phyloP scores from a whole-genome alignment of 768 basidiomycete genomes.

The Panaeolus papilionaceus region DNA sequence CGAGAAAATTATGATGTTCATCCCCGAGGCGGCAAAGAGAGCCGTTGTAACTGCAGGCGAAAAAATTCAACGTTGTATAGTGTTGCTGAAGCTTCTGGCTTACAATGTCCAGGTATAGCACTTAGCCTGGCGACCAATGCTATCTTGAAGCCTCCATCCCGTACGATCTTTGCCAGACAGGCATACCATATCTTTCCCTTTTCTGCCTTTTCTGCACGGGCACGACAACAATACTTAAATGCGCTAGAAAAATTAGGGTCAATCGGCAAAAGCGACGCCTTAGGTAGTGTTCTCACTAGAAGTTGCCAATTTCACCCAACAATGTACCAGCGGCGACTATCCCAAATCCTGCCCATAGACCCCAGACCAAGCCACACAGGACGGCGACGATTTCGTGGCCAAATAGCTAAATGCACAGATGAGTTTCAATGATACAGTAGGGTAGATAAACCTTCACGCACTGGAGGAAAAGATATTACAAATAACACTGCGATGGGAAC shows the following conservation, averaged over 20 bases:
- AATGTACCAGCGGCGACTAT: slow-evolving; percentile 88
- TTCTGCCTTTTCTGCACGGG: slow-evolving; percentile 79
- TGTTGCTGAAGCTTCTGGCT: slow-evolving; percentile 32
- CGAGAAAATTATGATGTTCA: slow-evolving; percentile 78
- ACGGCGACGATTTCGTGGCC: slow-evolving; percentile 93
- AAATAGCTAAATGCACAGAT: slow-evolving; percentile 59
- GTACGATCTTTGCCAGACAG: slow-evolving; percentile 69
- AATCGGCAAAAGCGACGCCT: slow-evolving; percentile 9
- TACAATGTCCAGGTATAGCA: slow-evolving; percentile 89
- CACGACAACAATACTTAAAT: slow-evolving; percentile 80
- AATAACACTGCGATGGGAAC: slow-evolving; percentile 86
- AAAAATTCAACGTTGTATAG: background rate
- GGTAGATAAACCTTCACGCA: slow-evolving; percentile 35
- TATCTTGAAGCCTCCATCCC: slow-evolving; percentile 89
- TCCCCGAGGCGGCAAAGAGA: slow-evolving; percentile 89
- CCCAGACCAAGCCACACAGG: slow-evolving; percentile 91
- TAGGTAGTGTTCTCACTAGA: slow-evolving; percentile 62
- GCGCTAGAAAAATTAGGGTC: slow-evolving; percentile 50
- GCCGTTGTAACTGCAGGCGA: slow-evolving; percentile 75
- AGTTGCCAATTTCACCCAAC: slow-evolving; percentile 87
- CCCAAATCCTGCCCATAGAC: slow-evolving; percentile 83
- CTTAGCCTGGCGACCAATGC: slow-evolving; percentile 79
- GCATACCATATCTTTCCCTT: slow-evolving; percentile 62
- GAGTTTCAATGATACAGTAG: slow-evolving; percentile 4
- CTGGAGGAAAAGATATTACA: slow-evolving; percentile 87